phyloP scores from a whole-genome alignment of 805 yeast species.

The Kazachstania viticola region DNA sequence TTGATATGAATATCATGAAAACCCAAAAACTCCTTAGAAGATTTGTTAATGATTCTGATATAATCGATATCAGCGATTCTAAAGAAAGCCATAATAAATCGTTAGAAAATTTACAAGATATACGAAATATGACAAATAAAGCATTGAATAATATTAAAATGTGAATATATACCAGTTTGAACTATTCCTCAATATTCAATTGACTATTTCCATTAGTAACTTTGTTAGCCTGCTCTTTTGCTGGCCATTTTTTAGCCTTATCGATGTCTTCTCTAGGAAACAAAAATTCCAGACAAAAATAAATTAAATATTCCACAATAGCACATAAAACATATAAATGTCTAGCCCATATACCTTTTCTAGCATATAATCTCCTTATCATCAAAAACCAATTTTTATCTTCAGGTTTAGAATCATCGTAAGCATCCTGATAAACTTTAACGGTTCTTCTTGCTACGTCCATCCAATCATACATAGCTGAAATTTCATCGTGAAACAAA shows the following conservation, averaged over 20 bases:
- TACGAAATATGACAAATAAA: no score
- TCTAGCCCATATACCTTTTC: conserved; percentile 70
- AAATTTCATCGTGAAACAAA: conserved; percentile 65
- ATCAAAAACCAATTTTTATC: conserved; percentile 47
- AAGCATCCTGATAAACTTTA: conserved; percentile 51
- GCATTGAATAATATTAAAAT: no score
- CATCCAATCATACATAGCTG: conserved; percentile 81
- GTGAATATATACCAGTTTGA: no score
- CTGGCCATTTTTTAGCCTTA: conserved; percentile 69
- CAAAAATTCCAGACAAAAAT: conserved; percentile 50
- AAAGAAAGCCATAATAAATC: no score
- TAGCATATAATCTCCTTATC: conserved; percentile 47
- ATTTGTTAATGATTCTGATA: no score
- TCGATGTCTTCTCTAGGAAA: conserved; percentile 68
- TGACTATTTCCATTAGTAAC: no score
- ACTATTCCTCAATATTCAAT: no score
- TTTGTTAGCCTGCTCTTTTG: conserved; percentile 1
- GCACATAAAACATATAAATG: conserved; percentile 69
- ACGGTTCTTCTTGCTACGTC: conserved; percentile 84
- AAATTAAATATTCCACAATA: conserved; percentile 65
- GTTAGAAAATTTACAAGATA: no score
- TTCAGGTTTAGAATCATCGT: conserved; percentile 25
- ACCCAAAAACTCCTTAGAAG: no score
- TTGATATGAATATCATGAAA: no score
- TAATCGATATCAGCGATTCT: no score